Evolutionary conservation across 257 asterid genomes (phyloP), one percentile per base, ranked within the genome.

Genomic region (Gentiana straminea): DNA sequence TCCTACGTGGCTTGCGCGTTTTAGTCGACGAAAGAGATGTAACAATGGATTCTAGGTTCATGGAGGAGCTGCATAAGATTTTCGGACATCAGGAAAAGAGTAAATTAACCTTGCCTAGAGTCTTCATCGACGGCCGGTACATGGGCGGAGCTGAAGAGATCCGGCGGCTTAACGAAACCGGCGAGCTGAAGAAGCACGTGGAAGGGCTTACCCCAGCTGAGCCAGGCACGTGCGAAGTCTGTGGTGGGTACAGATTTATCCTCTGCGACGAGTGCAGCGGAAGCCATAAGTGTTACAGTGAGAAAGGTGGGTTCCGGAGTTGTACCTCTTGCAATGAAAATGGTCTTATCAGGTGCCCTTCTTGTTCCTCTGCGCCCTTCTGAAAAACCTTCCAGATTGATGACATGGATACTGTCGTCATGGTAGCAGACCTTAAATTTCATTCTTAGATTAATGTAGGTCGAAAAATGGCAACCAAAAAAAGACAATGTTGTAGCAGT

Each of bases 301-400:
- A 76, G 66, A 91, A 85, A 70, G 59, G 79, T 15, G 93, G 88
- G 63, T 87, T 84, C 69, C 75, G 79, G 83, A 73, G 80, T 63
- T 91, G 98, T 61, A 78, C 81, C 49, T 69, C 68, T 54, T 91
- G 98, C 85, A 87, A 84, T 61, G 95, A 81, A 79, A 83, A 91
- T 67, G 98, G 97, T 54, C 81, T 87, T 69, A 66, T 83, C 80
- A 88, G 94, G 93, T 91, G 98, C 94, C 84, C 95, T 8, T 83
- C 90, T 72, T 91, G 98, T 66, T 84, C 75, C 57, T 73, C 66
- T 67, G 69, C 75, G 1, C 75, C 81, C 41, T 52, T 71, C 11
- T 73, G 62, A 79, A 24, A 24, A 24, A 49, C 63, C 59, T 38
- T 56, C 33, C 53, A 64, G 58, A 58, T 69, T 58, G 9, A 41